A percentile compares a stretch with the other conserved stretches of the same genome.
Evolutionary conservation across 1,284 basidiomycete species (phyloP).

Genomic region (Ceratobasidium sp.): DNA sequence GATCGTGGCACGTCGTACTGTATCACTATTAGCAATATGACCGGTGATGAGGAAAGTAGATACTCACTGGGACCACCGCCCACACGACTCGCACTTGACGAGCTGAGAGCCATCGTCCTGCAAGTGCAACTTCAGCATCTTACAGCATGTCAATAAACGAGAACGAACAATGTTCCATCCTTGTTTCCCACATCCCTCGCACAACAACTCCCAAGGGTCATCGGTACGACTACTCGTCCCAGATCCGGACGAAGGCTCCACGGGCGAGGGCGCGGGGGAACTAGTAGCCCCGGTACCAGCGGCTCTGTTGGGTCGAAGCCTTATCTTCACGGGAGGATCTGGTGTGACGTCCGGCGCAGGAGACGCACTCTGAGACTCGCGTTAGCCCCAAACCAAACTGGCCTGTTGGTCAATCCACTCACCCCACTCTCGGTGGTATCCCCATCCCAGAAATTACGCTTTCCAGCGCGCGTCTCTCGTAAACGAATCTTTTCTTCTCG

Average conservation of each 20-base stretch:
- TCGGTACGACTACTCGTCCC: slow-evolving; percentile 53
- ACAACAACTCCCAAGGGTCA: slow-evolving; percentile 85
- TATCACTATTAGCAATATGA: not conserved
- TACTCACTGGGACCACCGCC: slow-evolving; percentile 79
- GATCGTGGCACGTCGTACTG: slow-evolving; percentile 77
- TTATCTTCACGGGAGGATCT: slow-evolving; percentile 36
- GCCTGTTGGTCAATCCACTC: slow-evolving; percentile 2
- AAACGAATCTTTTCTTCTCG: slow-evolving; percentile 57
- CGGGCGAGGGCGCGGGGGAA: slow-evolving; percentile 13
- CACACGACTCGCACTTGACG: slow-evolving; percentile 83
- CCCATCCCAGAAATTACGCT: slow-evolving; percentile 35
- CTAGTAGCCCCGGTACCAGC: not conserved
- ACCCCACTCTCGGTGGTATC: slow-evolving; percentile 45
- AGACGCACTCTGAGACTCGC: slow-evolving; percentile 39
- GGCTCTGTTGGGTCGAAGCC: slow-evolving; percentile 20
- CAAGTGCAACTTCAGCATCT: slow-evolving; percentile 45
- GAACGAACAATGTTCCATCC: slow-evolving; percentile 76
- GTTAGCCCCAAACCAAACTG: slow-evolving; percentile 10
- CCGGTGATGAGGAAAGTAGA: not conserved
- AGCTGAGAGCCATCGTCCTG: slow-evolving; percentile 83
- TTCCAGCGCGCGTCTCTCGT: slow-evolving; percentile 29
- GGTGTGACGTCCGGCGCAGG: slow-evolving; percentile 12
- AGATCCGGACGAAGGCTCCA: slow-evolving; percentile 5
- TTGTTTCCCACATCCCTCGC: slow-evolving; percentile 80
- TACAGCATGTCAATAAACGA: not conserved